Evolutionary conservation across 352 stramenopile genomes (phyloP).

Genomic region (Elongisporangium senticosum): DNA sequence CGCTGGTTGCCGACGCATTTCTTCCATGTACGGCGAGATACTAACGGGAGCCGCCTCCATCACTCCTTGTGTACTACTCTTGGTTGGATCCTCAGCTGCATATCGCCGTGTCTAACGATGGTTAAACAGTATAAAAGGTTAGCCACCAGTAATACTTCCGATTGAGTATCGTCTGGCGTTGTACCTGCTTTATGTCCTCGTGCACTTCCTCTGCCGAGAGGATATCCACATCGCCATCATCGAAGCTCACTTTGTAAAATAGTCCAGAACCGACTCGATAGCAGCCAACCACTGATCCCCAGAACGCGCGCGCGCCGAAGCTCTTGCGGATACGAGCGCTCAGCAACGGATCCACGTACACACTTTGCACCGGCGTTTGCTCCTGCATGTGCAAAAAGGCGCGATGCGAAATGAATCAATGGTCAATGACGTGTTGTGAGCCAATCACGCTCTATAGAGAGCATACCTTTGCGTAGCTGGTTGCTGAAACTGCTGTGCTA

Average conservation of each 20-base stretch:
- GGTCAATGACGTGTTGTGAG: background rate
- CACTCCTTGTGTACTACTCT: background rate
- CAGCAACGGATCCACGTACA: conserved; percentile 18
- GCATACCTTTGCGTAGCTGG: background rate
- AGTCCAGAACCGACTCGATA: conserved; percentile 43
- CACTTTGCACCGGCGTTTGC: conserved; percentile 14
- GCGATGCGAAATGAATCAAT: background rate
- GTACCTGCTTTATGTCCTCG: conserved; percentile 31
- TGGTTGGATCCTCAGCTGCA: background rate
- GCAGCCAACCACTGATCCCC: conserved; percentile 49
- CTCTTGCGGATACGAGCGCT: conserved; percentile 56
- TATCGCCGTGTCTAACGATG: background rate
- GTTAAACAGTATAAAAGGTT: background rate
- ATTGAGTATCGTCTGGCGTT: background rate
- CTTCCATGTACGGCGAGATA: conserved; percentile 14
- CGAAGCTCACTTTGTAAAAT: conserved; percentile 81
- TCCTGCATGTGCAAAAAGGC: background rate
- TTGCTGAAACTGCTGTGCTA: background rate
- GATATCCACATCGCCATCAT: conserved; percentile 79
- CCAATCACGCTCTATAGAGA: background rate
- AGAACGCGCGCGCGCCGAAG: conserved; percentile 63
- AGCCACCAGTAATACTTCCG: background rate
- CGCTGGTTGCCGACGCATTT: conserved; percentile 16
- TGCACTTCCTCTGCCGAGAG: conserved; percentile 46
- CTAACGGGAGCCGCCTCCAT: background rate